These are phyloP conservation scores for Sporothrix euskadiensis DNA, from an alignment of 2,329 filamentous ascomycete genomes.

Conservation along the genomic window DNA sequence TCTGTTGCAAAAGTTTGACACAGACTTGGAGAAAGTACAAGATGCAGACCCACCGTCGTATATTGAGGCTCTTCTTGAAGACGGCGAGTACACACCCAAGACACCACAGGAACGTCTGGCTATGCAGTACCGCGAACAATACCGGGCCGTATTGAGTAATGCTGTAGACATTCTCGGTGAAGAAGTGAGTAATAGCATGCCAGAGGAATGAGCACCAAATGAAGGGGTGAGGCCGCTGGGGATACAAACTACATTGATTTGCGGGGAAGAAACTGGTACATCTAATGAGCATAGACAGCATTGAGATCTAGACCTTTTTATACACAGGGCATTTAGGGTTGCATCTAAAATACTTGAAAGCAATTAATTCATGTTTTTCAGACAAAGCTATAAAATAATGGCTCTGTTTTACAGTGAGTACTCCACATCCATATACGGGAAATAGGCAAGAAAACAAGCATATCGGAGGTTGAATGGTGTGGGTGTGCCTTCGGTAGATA, in stretches of 20 bases:
- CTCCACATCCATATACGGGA: neutral
- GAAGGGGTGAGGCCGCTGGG: neutral
- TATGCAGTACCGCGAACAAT: conserved; percentile 51
- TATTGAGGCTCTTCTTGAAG: neutral
- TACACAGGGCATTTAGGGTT: neutral
- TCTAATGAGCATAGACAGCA: neutral
- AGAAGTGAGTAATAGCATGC: neutral
- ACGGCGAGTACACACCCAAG: conserved; percentile 22
- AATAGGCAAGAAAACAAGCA: neutral
- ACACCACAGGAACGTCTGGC: conserved; percentile 47
- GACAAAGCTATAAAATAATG: neutral
- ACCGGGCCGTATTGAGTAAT: conserved; percentile 49
- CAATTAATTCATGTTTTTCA: neutral
- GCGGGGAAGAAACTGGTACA: neutral
- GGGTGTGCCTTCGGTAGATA: neutral
- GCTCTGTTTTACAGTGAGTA: neutral
- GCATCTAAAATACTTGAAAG: neutral
- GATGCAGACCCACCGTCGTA: conserved; percentile 44
- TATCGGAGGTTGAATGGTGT: neutral
- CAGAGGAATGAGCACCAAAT: neutral
- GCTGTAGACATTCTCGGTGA: conserved; percentile 33
- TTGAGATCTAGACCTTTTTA: neutral
- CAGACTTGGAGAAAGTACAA: conserved; percentile 47
- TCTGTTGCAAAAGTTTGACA: conserved; percentile 43
- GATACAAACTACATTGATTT: neutral